These are phyloP conservation scores for Karstenula rhodostoma DNA, from an alignment of 2,329 filamentous ascomycete species.

Conservation along the genomic window DNA sequence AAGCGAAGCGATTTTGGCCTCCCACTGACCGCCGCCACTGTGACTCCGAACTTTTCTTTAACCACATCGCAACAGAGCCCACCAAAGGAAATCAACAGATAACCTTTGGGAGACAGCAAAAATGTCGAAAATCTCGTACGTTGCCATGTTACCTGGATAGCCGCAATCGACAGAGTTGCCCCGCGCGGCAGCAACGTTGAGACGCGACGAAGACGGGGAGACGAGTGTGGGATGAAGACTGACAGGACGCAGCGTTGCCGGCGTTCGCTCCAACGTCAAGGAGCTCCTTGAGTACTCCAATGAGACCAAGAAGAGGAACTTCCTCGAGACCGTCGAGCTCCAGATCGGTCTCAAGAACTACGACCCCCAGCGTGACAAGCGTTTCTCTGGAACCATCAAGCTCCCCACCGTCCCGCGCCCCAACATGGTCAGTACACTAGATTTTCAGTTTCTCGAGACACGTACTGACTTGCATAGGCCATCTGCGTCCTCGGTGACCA, in stretches of 20 bases:
- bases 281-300: slow-evolving; percentile 74
- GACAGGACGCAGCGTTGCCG: slow-evolving; percentile 62
- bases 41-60: slow-evolving; percentile 26
- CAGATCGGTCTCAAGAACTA: slow-evolving; percentile 59
- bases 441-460: background rate
- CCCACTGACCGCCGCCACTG: slow-evolving; percentile 28
- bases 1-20: slow-evolving; percentile 21
- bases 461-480: slow-evolving; percentile 41
- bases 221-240: background rate
- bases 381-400: slow-evolving; percentile 99
- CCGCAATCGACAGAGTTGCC: background rate
- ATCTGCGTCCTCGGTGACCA: slow-evolving; percentile 85
- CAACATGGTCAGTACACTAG: slow-evolving; percentile 27
- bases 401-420: slow-evolving; percentile 88
- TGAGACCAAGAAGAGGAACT: slow-evolving; percentile 96
- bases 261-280: slow-evolving; percentile 94
- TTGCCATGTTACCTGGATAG: background rate
- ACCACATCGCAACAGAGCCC: slow-evolving; percentile 47
- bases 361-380: slow-evolving; percentile 99
- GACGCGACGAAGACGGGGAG: too few relatives aligned
- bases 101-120: slow-evolving; percentile 59
- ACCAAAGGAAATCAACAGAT: slow-evolving; percentile 45
- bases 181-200: too few relatives aligned
- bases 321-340: slow-evolving; percentile 89
- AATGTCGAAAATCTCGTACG: slow-evolving; percentile 81